Conservation (phyloP, 768 basidiomycete species). For the Suillus plorans region DNA sequence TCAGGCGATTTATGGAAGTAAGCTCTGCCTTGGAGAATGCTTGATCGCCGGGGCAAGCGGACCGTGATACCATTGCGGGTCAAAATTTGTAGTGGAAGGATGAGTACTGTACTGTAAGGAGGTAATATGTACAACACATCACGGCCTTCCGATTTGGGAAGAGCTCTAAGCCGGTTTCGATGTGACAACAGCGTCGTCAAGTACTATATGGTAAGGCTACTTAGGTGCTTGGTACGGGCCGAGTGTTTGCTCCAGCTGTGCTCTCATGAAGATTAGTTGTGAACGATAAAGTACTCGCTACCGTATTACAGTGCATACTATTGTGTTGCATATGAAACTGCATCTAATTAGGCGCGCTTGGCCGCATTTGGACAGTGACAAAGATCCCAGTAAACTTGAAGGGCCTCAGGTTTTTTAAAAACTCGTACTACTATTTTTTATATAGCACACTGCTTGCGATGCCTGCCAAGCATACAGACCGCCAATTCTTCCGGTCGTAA, state of each 20-base stretch:
- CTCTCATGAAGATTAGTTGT: background rate
- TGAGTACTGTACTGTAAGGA: background rate
- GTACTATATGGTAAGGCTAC: too few relatives aligned
- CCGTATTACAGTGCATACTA: too few relatives aligned
- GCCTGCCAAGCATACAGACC: background rate
- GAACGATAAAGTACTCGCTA: too few relatives aligned
- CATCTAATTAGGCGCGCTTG: too few relatives aligned
- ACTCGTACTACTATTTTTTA: background rate
- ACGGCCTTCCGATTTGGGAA: background rate
- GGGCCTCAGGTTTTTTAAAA: background rate
- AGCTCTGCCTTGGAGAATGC: slow-evolving; percentile 2
- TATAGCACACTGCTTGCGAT: background rate
- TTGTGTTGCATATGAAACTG: too few relatives aligned
- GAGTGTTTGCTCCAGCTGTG: background rate
- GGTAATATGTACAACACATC: background rate
- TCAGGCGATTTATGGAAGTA: slow-evolving; percentile 18
- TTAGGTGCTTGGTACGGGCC: background rate
- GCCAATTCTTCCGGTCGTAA: background rate
- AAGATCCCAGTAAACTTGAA: too few relatives aligned
- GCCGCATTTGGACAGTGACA: too few relatives aligned
- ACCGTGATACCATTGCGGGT: background rate
- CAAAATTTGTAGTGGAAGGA: background rate
- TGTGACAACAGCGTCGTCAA: background rate
- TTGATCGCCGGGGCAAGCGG: too few relatives aligned
- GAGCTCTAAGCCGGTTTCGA: background rate